A percentile compares a stretch with the other conserved stretches of the same genome.
phyloP scores from a whole-genome alignment of 163 green algal species.

The Volvox carteri region DNA sequence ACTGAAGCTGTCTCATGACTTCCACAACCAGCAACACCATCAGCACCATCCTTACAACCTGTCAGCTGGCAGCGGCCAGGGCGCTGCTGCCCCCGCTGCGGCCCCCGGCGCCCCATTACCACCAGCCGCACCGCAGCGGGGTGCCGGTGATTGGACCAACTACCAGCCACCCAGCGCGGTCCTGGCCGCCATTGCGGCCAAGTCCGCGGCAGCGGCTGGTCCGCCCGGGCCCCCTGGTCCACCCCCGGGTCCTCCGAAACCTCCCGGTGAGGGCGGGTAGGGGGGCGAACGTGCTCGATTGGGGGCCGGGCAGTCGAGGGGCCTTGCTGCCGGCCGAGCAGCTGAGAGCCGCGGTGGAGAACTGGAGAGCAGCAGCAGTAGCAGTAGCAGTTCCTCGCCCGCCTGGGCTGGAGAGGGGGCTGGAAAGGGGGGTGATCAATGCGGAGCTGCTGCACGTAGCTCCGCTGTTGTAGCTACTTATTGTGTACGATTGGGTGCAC shows the following conservation, averaged over 20 bases:
- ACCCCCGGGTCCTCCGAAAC: conserved; percentile 30
- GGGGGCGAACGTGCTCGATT: no score
- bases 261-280: conserved; percentile 18
- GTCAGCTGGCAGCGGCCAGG: neutral
- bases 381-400: no score
- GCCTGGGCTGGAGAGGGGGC: no score
- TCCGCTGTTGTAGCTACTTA: no score
- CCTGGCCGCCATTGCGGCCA: conserved; percentile 70
- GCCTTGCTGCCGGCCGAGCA: no score
- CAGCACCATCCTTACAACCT: no score
- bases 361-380: no score
- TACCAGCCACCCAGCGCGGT: conserved; percentile 83
- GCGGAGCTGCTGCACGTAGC: no score
- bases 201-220: conserved; percentile 18
- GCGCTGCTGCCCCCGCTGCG: neutral
- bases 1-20: conserved; percentile 67
- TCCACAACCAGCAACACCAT: conserved; percentile 20
- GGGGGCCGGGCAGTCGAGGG: no score
- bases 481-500: no score
- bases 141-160: conserved; percentile 82
- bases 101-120: neutral
- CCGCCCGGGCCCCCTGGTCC: conserved; percentile 22
- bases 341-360: no score
- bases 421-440: no score
- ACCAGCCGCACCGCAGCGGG: conserved; percentile 56